Percentiles rank a stretch among this genome's conserved stretches.
Evolutionary conservation across 345 rosid genomes (phyloP).

Genomic region (Microcos paniculata): DNA sequence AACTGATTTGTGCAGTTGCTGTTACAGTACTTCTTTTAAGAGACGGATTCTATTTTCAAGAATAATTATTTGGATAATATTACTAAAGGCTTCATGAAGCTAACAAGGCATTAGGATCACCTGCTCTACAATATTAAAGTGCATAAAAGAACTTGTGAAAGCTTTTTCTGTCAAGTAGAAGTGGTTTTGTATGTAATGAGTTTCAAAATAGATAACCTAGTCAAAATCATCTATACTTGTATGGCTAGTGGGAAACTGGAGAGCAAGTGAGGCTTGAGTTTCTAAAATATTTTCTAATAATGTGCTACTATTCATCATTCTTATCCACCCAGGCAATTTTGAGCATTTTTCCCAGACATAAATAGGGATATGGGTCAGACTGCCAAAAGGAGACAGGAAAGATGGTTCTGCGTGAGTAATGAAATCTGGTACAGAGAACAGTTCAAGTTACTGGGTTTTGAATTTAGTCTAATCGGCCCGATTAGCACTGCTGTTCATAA

Average conservation of each 20-base stretch:
- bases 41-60: background rate
- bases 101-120: background rate
- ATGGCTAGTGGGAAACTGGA: background rate
- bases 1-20: background rate
- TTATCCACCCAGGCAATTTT: background rate
- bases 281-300: background rate
- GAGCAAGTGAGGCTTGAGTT: background rate
- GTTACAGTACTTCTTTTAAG: background rate
- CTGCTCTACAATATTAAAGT: background rate
- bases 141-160: background rate
- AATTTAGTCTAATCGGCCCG: background rate
- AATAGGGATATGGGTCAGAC: background rate
- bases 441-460: background rate
- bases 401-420: background rate
- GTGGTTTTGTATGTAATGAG: background rate
- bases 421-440: too few relatives aligned
- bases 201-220: background rate
- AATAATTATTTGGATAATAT: background rate
- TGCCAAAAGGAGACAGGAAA: background rate
- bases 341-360: background rate
- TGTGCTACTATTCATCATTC: background rate
- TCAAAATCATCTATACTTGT: background rate
- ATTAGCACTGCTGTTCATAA: background rate
- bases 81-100: background rate
- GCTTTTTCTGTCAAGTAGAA: background rate